Conservation (phyloP, 2,329 filamentous ascomycete genomes). For the Cercospora sojina region DNA sequence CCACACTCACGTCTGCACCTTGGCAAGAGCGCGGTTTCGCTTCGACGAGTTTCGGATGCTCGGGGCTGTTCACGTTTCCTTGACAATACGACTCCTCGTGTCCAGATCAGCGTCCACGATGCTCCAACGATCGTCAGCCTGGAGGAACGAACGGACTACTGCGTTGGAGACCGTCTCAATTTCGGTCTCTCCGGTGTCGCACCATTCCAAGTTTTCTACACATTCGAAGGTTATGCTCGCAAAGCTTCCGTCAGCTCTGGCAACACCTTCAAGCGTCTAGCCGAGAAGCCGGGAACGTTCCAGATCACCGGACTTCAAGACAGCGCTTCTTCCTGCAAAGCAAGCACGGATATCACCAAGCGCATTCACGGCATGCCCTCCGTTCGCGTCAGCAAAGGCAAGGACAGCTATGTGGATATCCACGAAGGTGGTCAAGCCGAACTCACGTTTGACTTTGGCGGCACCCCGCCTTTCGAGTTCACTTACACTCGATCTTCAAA, state of each 20-base stretch:
- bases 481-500: slow-evolving; percentile 93
- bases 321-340: slow-evolving; percentile 82
- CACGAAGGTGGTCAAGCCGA: slow-evolving; percentile 95
- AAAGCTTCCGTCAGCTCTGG: slow-evolving; percentile 71
- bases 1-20: slow-evolving; percentile 81
- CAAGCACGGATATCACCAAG: slow-evolving; percentile 74
- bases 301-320: slow-evolving; percentile 84
- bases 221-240: slow-evolving; percentile 74
- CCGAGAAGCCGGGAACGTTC: slow-evolving; percentile 86
- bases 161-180: slow-evolving; percentile 89
- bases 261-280: slow-evolving; percentile 88
- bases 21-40: slow-evolving; percentile 84
- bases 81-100: slow-evolving; percentile 63
- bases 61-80: slow-evolving; percentile 81
- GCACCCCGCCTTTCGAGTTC: slow-evolving; percentile 94
- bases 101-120: slow-evolving; percentile 90
- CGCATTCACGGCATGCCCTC: slow-evolving; percentile 88
- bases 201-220: slow-evolving; percentile 91
- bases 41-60: slow-evolving; percentile 84
- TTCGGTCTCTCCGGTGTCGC: slow-evolving; percentile 88
- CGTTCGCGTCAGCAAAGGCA: slow-evolving; percentile 83
- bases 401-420: slow-evolving; percentile 80
- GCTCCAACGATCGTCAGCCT: slow-evolving; percentile 87
- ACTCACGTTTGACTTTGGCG: slow-evolving; percentile 92
- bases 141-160: slow-evolving; percentile 83